Percentiles rank a stretch among this genome's conserved stretches.
Conservation (phyloP, 495 filamentous ascomycete genomes). For the Pyrenula aspistea region DNA sequence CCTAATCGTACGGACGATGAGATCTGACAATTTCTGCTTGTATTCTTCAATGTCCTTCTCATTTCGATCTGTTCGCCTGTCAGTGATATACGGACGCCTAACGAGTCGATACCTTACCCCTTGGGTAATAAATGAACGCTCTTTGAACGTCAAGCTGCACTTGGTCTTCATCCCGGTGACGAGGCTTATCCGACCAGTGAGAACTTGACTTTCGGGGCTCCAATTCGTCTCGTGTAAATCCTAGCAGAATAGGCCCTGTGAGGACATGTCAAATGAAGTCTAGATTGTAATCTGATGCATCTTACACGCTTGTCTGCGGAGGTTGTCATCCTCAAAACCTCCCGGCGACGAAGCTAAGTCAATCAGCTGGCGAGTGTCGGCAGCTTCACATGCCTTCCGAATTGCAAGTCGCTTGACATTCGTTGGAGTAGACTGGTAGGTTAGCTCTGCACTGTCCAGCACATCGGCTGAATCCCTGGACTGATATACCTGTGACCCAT, state of each 20-base stretch:
- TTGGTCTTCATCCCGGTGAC: constrained; percentile 76
- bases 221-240: constrained; percentile 22
- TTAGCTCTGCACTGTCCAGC: not conserved
- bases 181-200: constrained; percentile 43
- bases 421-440: not conserved
- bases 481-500: not conserved
- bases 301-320: constrained; percentile 78
- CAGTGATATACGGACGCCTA: constrained; percentile 1
- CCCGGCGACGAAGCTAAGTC: constrained; percentile 56
- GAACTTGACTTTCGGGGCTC: constrained; percentile 10
- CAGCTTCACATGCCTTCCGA: constrained; percentile 50
- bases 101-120: constrained; percentile 35
- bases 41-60: constrained; percentile 49
- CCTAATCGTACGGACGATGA: constrained; percentile 68
- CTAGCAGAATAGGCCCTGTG: constrained; percentile 73
- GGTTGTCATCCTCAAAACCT: constrained; percentile 68
- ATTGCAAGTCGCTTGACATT: constrained; percentile 33
- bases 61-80: constrained; percentile 14
- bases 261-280: constrained; percentile 2
- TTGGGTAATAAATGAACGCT: constrained; percentile 94
- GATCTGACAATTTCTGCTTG: constrained; percentile 57
- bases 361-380: constrained; percentile 50
- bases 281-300: constrained; percentile 11
- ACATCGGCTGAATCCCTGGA: not conserved
- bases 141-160: constrained; percentile 84